Conservation (phyloP, 306 rosid genomes). For the Sindora glabra region DNA sequence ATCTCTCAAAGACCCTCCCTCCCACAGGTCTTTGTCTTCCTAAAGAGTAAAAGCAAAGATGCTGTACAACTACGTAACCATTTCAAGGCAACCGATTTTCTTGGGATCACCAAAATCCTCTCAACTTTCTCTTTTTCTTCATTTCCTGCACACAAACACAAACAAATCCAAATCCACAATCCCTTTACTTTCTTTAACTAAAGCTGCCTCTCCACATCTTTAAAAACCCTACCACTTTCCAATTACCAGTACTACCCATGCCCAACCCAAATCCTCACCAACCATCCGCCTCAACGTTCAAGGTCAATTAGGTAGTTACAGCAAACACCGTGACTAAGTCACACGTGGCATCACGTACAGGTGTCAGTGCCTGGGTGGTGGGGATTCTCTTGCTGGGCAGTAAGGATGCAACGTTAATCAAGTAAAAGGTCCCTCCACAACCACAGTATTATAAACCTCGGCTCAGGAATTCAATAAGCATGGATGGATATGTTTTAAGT, state of each 20-base stretch:
- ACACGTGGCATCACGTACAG: conserved; percentile 20
- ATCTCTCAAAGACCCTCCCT: too few relatives aligned
- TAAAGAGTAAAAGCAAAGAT: conserved; percentile 40
- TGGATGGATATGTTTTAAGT: too few relatives aligned
- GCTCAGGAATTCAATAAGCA: too few relatives aligned
- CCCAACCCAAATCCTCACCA: conserved; percentile 13
- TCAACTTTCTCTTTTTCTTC: conserved; percentile 24
- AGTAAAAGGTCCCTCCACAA: conserved; percentile 32
- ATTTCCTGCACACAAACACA: too few relatives aligned
- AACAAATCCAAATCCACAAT: conserved; percentile 24
- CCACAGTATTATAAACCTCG: not conserved
- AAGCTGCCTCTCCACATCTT: conserved; percentile 44
- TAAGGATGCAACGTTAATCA: conserved; percentile 44
- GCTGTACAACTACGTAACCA: conserved; percentile 10
- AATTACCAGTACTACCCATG: conserved; percentile 24
- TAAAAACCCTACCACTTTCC: conserved; percentile 23
- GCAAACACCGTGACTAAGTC: conserved; percentile 3
- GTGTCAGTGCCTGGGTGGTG: conserved; percentile 28
- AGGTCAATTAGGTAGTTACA: conserved; percentile 17
- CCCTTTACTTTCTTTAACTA: conserved; percentile 51
- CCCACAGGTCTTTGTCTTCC: conserved; percentile 8
- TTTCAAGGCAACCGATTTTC: conserved; percentile 35
- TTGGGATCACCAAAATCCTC: conserved; percentile 73
- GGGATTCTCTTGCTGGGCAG: conserved; percentile 29
- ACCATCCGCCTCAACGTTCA: not conserved